Conservation (phyloP, 176 grass and related monocot species). For the Stipa capillata region DNA sequence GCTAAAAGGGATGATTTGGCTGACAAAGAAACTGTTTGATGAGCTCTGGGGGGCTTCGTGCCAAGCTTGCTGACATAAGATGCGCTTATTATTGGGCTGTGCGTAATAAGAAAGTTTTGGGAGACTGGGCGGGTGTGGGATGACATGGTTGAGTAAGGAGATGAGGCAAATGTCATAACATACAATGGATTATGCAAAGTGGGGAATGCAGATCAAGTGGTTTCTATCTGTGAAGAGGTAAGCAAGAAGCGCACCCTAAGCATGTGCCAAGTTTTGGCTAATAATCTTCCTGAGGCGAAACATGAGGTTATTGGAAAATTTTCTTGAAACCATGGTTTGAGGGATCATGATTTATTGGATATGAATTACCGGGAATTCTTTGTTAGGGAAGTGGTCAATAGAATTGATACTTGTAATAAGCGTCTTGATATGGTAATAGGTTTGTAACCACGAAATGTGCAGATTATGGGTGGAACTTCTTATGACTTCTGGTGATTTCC, state of each 20-base stretch:
- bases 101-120: background rate
- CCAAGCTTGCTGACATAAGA: background rate
- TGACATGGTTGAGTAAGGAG: constrained; percentile 46
- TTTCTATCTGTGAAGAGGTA: constrained; percentile 15
- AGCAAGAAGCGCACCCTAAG: background rate
- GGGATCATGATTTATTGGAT: background rate
- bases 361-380: constrained; percentile 8
- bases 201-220: constrained; percentile 24
- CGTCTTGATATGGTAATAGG: background rate
- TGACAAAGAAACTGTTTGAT: background rate
- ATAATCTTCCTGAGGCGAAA: background rate
- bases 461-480: background rate
- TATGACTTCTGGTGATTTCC: background rate
- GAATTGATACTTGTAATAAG: background rate
- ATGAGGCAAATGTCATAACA: constrained; percentile 31
- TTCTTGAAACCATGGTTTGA: constrained; percentile 4
- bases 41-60: background rate
- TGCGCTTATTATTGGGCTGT: background rate
- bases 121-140: constrained; percentile 26
- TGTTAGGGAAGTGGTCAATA: constrained; percentile 2
- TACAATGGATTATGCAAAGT: constrained; percentile 48
- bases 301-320: background rate
- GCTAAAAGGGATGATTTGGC: background rate
- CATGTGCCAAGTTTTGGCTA: background rate
- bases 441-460: background rate